Conservation (phyloP, 257 asterid genomes). For the Solanum pimpinellifolium region DNA sequence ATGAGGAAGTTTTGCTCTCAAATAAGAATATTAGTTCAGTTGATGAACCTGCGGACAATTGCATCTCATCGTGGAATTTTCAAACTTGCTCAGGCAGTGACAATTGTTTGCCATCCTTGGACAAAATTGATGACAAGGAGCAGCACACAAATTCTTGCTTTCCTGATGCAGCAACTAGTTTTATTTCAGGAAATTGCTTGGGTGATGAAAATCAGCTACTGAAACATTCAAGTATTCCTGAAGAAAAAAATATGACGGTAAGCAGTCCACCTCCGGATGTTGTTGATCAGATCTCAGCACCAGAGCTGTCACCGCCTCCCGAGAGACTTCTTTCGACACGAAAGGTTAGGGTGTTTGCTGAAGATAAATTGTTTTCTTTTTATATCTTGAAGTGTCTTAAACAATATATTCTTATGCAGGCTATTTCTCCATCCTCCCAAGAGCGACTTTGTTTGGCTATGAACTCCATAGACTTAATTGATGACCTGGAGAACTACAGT, state of each 20-base stretch:
- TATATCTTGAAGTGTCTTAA: conserved; percentile 1
- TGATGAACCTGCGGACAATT: conserved; percentile 12
- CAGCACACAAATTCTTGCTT: conserved; percentile 10
- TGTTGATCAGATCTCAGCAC: conserved; percentile 16
- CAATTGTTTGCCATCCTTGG: conserved; percentile 12
- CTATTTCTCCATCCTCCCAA: conserved; percentile 63
- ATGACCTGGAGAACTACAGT: conserved; percentile 27
- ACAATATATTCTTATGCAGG: conserved; percentile 32
- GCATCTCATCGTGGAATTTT: conserved; percentile 5
- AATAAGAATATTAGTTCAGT: conserved; percentile 12
- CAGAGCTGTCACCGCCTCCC: conserved; percentile 35
- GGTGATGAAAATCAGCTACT: conserved; percentile 19
- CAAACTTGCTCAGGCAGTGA: conserved; percentile 10
- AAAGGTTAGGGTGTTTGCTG: conserved; percentile 40
- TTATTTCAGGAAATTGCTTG: conserved; percentile 6
- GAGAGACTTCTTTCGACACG: conserved; percentile 65
- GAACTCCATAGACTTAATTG: conserved; percentile 32
- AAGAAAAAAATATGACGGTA: conserved; percentile 16
- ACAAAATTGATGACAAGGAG: conserved; percentile 15
- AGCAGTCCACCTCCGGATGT: conserved; percentile 18
- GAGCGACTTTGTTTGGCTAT: conserved; percentile 43
- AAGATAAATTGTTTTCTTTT: neutral
- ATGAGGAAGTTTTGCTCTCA: conserved; percentile 10
- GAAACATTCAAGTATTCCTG: conserved; percentile 5
- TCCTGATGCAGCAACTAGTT: conserved; percentile 6